phyloP scores from a whole-genome alignment of 1,284 basidiomycete species.

The Cutaneotrichosporon dermatis region DNA sequence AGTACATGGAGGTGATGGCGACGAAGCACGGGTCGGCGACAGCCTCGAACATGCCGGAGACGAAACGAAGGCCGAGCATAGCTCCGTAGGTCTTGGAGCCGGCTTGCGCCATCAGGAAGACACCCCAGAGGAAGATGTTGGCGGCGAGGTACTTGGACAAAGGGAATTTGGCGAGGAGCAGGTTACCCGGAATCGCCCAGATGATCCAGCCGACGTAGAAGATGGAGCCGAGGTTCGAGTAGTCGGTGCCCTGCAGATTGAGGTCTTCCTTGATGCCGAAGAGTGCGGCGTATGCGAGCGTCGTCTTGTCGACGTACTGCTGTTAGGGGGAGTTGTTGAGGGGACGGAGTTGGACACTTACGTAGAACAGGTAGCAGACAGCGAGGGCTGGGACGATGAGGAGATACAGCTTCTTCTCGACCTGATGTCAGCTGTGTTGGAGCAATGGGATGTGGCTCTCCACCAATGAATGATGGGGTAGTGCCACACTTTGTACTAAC shows the following conservation, averaged over 20 bases:
- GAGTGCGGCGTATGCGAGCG: conserved; percentile 46
- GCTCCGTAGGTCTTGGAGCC: conserved; percentile 45
- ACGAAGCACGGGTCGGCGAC: conserved; percentile 43
- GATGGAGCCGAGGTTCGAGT: conserved; percentile 46
- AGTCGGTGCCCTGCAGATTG: conserved; percentile 35
- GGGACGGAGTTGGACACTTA: too few relatives aligned
- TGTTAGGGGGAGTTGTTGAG: too few relatives aligned
- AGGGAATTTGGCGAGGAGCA: conserved; percentile 52
- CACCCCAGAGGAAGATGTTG: conserved; percentile 53
- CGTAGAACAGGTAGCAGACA: conserved; percentile 52
- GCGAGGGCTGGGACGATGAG: conserved; percentile 48
- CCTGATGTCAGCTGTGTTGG: conserved; percentile 2
- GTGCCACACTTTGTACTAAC: not conserved
- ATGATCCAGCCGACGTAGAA: conserved; percentile 54
- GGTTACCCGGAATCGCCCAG: conserved; percentile 53
- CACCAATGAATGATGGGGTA: conserved; percentile 6
- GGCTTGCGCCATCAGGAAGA: conserved; percentile 51
- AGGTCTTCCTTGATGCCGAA: conserved; percentile 47
- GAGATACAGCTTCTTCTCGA: conserved; percentile 47
- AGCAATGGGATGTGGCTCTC: too few relatives aligned
- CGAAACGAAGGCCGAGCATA: conserved; percentile 47
- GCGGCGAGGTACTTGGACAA: conserved; percentile 52
- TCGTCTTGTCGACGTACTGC: conserved; percentile 25
- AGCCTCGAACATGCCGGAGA: conserved; percentile 49
- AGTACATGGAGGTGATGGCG: conserved; percentile 35